Base-by-base conservation (phyloP, 1,284 basidiomycete species). In the Agaricales sp. region DNA sequence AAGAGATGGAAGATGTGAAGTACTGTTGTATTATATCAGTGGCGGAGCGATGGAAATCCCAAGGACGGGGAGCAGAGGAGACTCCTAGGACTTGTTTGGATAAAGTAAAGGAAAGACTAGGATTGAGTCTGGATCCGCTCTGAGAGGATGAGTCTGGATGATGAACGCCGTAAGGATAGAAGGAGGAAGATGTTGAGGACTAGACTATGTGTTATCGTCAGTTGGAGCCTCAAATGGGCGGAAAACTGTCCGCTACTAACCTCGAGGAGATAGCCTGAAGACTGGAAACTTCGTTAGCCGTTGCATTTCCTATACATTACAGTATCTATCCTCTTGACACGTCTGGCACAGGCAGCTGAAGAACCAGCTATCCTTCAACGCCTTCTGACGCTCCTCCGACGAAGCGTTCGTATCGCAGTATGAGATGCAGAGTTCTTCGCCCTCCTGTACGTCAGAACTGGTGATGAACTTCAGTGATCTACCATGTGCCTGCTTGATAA, bases 401-500 rank as follows among this genome's bases (percentile, higher is more conserved):
- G 60, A 53, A 21, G 67, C 69, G 20, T 71, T 60, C 3, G 69
- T 58, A 49, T 76, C 70, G 45, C 74, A 67, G 55, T 82, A 82
- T 51, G 67, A 75, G 53, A 75, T 77, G 57, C 75, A 79, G 35
- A 82, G 60, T 52, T 82, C 80, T 50, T 81, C 77, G 12, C 71
- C 78, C 6, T 57, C 54, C n/a, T 56, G 53, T 23, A 81, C 57
- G 46, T 69, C 69, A 16, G 67, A 58, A 3, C 65, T 68, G 8
- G 74, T 70, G 52, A 73, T 68, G 57, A 83, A 82, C 26, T 67
- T 62, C 51, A 81, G 61, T 0, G 61, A 55, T 22, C 74, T 69
- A 22, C 73, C 73, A 1, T 60, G 56, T 22, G 77, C 67, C 38
- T 60, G 62, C 60, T 80, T 82, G n/a, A 65, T 66, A 11, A 82